phyloP scores from a whole-genome alignment of 306 rosid genomes.

The Sindora glabra region DNA sequence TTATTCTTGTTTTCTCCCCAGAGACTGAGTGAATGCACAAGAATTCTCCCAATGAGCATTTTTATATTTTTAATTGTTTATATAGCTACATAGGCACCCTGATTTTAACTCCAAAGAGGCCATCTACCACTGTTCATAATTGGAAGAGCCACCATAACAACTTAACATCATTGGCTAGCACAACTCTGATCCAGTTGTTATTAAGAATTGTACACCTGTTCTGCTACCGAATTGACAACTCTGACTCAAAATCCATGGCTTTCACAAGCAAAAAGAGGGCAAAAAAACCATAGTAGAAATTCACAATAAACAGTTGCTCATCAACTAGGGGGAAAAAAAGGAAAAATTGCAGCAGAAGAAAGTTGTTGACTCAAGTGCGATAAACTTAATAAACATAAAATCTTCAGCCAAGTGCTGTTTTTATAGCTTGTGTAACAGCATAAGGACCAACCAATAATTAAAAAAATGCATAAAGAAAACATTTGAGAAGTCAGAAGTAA shows the following conservation, averaged over 20 bases:
- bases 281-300: not conserved
- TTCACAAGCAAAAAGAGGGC: too few species aligned
- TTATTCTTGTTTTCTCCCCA: too few species aligned
- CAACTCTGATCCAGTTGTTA: too few species aligned
- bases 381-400: conserved; percentile 8
- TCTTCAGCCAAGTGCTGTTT: conserved; percentile 9
- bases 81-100: too few species aligned
- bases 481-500: not conserved
- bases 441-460: conserved; percentile 3
- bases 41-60: too few species aligned
- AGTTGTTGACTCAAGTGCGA: not conserved
- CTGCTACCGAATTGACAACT: not conserved
- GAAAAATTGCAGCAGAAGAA: not conserved
- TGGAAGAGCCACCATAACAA: not conserved
- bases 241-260: too few species aligned
- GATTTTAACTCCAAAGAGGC: not conserved
- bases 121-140: not conserved
- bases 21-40: too few species aligned
- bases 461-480: conserved; percentile 1
- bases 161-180: too few species aligned
- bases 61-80: too few species aligned
- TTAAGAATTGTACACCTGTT: not conserved
- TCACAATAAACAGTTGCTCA: not conserved
- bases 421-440: not conserved
- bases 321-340: not conserved